phyloP scores from a whole-genome alignment of 768 basidiomycete genomes.

The Peribolospora baueri region DNA sequence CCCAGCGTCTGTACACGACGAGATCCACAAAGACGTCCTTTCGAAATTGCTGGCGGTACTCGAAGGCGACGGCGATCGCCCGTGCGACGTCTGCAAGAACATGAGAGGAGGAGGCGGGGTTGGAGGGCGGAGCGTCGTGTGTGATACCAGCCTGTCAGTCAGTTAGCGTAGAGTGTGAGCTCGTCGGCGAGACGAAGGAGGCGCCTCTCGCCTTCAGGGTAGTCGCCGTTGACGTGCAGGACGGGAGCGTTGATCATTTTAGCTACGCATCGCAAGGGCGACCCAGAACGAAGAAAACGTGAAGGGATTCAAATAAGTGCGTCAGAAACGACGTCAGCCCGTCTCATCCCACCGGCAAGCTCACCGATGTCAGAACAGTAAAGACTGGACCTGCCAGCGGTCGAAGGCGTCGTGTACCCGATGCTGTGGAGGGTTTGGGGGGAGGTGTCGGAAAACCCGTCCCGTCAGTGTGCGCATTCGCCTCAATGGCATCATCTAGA shows the following conservation, averaged over 20 bases:
- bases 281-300: not conserved
- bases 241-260: conserved; percentile 80
- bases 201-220: conserved; percentile 40
- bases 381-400: conserved; percentile 53
- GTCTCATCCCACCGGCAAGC: not conserved
- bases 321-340: conserved; percentile 1
- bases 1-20: conserved; percentile 65
- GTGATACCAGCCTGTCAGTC: not conserved
- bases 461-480: too few relatives aligned
- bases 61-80: conserved; percentile 68
- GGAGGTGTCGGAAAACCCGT: not conserved
- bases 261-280: conserved; percentile 26
- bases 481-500: too few relatives aligned
- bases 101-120: too few relatives aligned
- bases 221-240: conserved; percentile 73
- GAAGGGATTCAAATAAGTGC: conserved; percentile 8
- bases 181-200: not conserved
- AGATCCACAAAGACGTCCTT: conserved; percentile 70
- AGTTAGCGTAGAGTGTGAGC: not conserved
- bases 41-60: conserved; percentile 62
- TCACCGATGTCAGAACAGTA: conserved; percentile 29
- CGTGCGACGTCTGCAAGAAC: conserved; percentile 43
- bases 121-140: not conserved
- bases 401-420: conserved; percentile 75
- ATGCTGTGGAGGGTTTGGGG: conserved; percentile 19